phyloP scores from a whole-genome alignment of 208 protist species.

The Acanthamoeba lenticulata region DNA sequence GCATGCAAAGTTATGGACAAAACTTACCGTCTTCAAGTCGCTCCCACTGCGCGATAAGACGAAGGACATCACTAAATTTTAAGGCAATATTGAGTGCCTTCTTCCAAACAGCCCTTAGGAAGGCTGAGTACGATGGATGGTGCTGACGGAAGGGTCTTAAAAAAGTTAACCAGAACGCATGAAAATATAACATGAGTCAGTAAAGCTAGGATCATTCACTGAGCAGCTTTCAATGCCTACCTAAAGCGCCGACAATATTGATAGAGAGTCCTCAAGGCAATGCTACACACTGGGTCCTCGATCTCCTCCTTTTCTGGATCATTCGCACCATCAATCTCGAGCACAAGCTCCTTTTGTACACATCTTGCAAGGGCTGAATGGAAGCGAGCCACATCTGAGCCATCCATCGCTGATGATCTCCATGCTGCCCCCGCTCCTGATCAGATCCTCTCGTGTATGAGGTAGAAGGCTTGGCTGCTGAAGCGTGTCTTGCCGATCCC shows the following conservation, averaged over 20 bases:
- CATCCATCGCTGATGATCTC: background rate
- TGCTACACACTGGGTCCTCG: background rate
- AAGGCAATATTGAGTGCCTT: background rate
- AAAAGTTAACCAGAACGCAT: background rate
- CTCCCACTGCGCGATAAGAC: background rate
- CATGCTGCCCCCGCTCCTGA: background rate
- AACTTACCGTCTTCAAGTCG: background rate
- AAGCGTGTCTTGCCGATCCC: slow-evolving; percentile 38
- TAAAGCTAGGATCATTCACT: no score
- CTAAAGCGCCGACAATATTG: background rate
- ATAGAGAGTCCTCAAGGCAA: slow-evolving; percentile 4
- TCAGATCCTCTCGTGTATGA: background rate
- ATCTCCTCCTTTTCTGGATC: background rate
- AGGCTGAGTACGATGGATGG: background rate
- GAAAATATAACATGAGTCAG: background rate
- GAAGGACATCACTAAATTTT: background rate
- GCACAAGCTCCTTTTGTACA: background rate
- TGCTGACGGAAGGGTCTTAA: background rate
- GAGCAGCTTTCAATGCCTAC: no score
- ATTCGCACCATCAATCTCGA: background rate
- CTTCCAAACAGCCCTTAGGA: background rate
- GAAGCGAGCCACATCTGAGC: background rate
- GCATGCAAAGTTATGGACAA: no score
- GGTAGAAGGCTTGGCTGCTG: slow-evolving; percentile 13
- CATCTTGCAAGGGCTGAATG: background rate